Conservation (phyloP, 106 monocot species). For the Ottelia alismoides region DNA sequence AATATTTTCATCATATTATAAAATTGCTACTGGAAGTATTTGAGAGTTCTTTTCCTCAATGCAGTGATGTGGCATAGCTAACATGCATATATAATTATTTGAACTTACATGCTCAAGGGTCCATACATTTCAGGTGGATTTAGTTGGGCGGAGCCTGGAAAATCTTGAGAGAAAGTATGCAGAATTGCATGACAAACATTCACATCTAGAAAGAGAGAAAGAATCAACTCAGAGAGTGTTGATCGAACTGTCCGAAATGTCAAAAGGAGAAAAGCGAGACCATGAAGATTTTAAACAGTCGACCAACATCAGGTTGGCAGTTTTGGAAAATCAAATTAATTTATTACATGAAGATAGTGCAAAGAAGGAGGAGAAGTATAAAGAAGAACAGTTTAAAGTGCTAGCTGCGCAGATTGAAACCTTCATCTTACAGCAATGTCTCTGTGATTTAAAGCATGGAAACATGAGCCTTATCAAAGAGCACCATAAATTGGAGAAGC, state of each 20-base stretch:
- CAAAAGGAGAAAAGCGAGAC: conserved; percentile 30
- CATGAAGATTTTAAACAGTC: conserved; percentile 28
- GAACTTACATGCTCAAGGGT: too few relatives aligned
- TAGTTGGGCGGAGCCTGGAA: conserved; percentile 14
- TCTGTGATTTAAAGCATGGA: conserved; percentile 39
- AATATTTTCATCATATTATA: too few relatives aligned
- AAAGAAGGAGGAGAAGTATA: conserved; percentile 29
- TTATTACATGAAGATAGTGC: conserved; percentile 28
- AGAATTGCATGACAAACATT: conserved; percentile 21
- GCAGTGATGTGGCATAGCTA: too few relatives aligned
- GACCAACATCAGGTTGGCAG: conserved; percentile 13
- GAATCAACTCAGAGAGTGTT: conserved; percentile 17
- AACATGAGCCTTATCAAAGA: conserved; percentile 29
- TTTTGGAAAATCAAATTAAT: conserved; percentile 20
- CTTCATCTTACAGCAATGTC: conserved; percentile 38
- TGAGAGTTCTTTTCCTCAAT: too few relatives aligned
- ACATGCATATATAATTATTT: too few relatives aligned
- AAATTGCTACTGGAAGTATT: too few relatives aligned
- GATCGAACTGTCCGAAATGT: conserved; percentile 26
- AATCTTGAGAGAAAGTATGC: conserved; percentile 24
- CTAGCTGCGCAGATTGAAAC: conserved; percentile 28
- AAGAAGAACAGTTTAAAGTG: conserved; percentile 26
- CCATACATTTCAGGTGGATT: conserved; percentile 73
- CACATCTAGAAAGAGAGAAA: conserved; percentile 32
- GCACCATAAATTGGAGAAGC: conserved; percentile 30